Percentiles rank a stretch among this genome's conserved stretches.
Evolutionary conservation across 2,329 filamentous ascomycete genomes (phyloP).

Genomic region (Hymenoscyphus repandus): DNA sequence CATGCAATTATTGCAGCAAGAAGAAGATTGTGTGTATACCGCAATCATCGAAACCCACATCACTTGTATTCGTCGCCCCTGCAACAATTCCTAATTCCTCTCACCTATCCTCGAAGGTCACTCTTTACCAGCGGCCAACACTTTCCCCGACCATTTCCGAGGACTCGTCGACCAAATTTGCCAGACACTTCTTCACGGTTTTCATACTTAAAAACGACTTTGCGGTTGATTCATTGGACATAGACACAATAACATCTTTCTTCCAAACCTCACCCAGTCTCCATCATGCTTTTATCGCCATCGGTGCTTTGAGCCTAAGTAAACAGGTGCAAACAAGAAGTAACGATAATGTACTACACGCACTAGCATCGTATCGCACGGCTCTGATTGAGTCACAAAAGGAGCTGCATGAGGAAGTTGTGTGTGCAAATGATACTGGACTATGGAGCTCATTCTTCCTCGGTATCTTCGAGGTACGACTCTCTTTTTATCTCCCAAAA

Average conservation of each 20-base stretch:
- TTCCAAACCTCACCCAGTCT: conserved; percentile 17
- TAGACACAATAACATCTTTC: conserved; percentile 6
- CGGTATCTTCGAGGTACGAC: conserved; percentile 20
- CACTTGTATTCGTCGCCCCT: conserved; percentile 7
- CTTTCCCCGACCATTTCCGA: background rate
- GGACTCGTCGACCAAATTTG: conserved; percentile 3
- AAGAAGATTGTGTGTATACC: conserved; percentile 15
- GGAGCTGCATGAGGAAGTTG: conserved; percentile 4
- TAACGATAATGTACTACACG: background rate
- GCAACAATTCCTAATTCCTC: background rate
- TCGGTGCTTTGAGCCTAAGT: conserved; percentile 18
- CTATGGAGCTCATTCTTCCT: conserved; percentile 24
- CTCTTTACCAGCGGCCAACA: background rate
- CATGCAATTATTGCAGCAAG: conserved; percentile 19
- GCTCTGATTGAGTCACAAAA: conserved; percentile 11
- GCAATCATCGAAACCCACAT: background rate
- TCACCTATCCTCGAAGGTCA: background rate
- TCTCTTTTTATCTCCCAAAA: background rate
- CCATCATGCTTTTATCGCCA: conserved; percentile 16
- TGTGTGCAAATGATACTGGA: conserved; percentile 11
- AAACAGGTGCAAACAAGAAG: background rate
- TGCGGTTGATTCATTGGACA: conserved; percentile 7
- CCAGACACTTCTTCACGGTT: conserved; percentile 15
- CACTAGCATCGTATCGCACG: conserved; percentile 15
- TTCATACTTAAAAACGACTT: conserved; percentile 20